phyloP scores from a whole-genome alignment of 2,329 filamentous ascomycete genomes.

The Lasiodiplodia theobromae region DNA sequence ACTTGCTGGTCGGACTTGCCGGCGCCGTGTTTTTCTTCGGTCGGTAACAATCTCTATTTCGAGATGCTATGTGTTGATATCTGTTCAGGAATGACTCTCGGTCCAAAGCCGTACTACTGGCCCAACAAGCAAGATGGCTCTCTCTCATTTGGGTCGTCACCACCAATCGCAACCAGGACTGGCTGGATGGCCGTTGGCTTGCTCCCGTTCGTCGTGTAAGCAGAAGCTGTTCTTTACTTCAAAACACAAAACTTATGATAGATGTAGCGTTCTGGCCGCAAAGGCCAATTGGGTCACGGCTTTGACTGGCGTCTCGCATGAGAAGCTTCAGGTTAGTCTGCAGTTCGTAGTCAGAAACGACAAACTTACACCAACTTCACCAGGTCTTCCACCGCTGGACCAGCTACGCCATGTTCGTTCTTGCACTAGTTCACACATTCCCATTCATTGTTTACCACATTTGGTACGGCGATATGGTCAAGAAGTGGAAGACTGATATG shows the following conservation, averaged over 20 bases:
- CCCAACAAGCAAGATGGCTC: slow-evolving; percentile 26
- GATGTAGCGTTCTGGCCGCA: slow-evolving; percentile 52
- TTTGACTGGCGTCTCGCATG: slow-evolving; percentile 63
- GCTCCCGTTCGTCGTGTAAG: slow-evolving; percentile 40
- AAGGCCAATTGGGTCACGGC: slow-evolving; percentile 65
- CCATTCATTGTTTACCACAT: slow-evolving; percentile 65
- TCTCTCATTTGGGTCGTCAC: slow-evolving; percentile 33
- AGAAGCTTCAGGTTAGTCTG: slow-evolving; percentile 58
- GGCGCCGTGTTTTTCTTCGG: slow-evolving; percentile 41
- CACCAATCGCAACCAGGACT: slow-evolving; percentile 40
- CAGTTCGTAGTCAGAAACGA: neutral
- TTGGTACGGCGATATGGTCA: slow-evolving; percentile 56
- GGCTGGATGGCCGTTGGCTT: slow-evolving; percentile 42
- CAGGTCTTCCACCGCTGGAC: slow-evolving; percentile 41
- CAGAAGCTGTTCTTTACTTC: neutral
- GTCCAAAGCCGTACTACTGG: slow-evolving; percentile 32
- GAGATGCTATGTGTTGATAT: neutral
- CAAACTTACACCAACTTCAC: neutral
- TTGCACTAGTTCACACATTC: slow-evolving; percentile 66
- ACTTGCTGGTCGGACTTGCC: slow-evolving; percentile 36
- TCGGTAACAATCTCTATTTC: slow-evolving; percentile 1
- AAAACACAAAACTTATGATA: neutral
- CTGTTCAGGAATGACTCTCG: slow-evolving; percentile 21
- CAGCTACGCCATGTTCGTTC: slow-evolving; percentile 59
- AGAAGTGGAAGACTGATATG: slow-evolving; percentile 53